Percentiles rank a stretch among this genome's conserved stretches.
Evolutionary conservation across 2,329 filamentous ascomycete genomes (phyloP).

Genomic region (Hypocrella siamensis): DNA sequence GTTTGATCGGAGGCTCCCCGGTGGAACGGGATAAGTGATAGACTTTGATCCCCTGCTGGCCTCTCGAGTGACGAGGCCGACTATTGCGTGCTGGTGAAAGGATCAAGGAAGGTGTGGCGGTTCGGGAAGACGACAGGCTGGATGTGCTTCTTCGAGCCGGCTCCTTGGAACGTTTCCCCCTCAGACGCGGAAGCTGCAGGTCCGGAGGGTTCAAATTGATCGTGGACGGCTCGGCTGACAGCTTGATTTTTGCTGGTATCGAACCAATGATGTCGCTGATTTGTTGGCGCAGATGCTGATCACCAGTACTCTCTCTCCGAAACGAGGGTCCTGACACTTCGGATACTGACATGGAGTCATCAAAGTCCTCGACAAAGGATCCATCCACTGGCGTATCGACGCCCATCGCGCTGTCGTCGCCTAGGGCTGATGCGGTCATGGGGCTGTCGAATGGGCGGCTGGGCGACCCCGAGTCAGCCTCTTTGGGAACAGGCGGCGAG

Average conservation of each 20-base stretch:
- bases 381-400: constrained; percentile 26
- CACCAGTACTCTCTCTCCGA: constrained; percentile 24
- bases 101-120: constrained; percentile 51
- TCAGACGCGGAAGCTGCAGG: constrained; percentile 32
- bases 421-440: constrained; percentile 23
- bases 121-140: constrained; percentile 38
- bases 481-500: constrained; percentile 23
- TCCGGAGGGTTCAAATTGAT: constrained; percentile 44
- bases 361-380: constrained; percentile 30
- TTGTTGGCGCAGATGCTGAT: constrained; percentile 62
- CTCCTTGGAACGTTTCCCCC: constrained; percentile 26
- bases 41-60: constrained; percentile 66
- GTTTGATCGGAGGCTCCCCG: constrained; percentile 77
- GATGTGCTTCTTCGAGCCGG: constrained; percentile 31
- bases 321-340: constrained; percentile 11
- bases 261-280: constrained; percentile 64
- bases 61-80: constrained; percentile 30
- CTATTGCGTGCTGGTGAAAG: constrained; percentile 46
- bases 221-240: constrained; percentile 39
- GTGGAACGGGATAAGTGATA: constrained; percentile 81
- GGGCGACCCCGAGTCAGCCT: constrained; percentile 12
- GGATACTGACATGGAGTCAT: constrained; percentile 20
- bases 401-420: constrained; percentile 19
- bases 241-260: constrained; percentile 65
- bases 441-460: constrained; percentile 29